These are phyloP conservation scores for Neurospora sp. DNA, from an alignment of 495 filamentous ascomycete genomes.

Conservation along the genomic window DNA sequence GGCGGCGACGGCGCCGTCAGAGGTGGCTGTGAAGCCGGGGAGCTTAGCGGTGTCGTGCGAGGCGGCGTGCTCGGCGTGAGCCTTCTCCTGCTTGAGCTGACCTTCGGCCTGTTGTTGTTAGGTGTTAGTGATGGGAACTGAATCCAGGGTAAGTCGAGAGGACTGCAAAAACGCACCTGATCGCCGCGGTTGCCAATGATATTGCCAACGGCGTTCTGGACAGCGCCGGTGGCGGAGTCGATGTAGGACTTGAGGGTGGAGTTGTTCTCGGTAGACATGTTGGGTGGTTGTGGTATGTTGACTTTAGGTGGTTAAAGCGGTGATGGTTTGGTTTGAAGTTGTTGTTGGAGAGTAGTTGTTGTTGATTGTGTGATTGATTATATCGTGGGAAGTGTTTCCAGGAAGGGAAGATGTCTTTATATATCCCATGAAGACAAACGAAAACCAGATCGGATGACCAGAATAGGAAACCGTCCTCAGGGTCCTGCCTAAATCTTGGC, in stretches of 20 bases:
- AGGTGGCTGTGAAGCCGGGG: conserved; percentile 56
- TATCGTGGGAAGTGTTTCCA: neutral
- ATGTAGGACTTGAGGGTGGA: conserved; percentile 76
- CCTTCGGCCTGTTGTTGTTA: conserved; percentile 30
- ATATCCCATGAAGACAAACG: conserved; percentile 1
- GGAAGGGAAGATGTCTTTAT: neutral
- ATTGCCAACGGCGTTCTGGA: conserved; percentile 60
- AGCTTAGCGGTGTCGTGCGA: conserved; percentile 65
- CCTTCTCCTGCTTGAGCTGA: conserved; percentile 49
- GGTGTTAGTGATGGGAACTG: neutral
- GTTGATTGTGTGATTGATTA: neutral
- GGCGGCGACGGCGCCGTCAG: too few species aligned
- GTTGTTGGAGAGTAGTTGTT: neutral
- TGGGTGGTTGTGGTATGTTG: conserved; percentile 12
- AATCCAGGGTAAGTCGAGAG: neutral
- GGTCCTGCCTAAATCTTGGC: neutral
- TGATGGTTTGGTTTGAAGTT: neutral
- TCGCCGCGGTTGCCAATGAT: conserved; percentile 64
- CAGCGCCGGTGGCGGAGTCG: conserved; percentile 64
- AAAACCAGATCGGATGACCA: neutral
- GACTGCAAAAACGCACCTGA: conserved; percentile 23
- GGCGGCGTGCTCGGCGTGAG: conserved; percentile 51
- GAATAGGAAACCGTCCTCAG: neutral
- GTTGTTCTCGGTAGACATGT: conserved; percentile 59
- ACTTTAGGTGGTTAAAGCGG: neutral